Conservation (phyloP, 164 flowering plant genomes). For the Nelumbo lutea region DNA sequence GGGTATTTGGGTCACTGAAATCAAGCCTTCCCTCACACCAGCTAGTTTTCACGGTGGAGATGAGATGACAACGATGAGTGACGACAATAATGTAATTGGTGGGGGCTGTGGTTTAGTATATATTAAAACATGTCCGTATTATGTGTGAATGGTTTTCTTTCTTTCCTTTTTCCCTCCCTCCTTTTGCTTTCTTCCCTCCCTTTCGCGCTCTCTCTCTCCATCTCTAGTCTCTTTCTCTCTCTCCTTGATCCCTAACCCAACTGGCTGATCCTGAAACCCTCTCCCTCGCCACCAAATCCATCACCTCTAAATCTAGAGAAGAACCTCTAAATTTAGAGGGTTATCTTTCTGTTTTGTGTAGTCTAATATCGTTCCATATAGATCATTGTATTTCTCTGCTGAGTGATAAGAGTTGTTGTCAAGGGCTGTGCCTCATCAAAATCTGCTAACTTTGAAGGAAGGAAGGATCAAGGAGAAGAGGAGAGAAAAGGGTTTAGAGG, state of each 20-base stretch:
- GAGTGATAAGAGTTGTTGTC: not conserved
- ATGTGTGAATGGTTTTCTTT: slow-evolving; percentile 8
- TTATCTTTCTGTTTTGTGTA: not conserved
- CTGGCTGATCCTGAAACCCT: slow-evolving; percentile 15
- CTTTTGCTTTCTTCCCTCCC: slow-evolving; percentile 20
- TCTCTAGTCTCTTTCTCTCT: slow-evolving; percentile 16
- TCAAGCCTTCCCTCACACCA: not conserved
- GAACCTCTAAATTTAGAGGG: not conserved
- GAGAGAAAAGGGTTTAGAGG: slow-evolving; percentile 1
- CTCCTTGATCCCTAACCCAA: slow-evolving; percentile 23
- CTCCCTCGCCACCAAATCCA: slow-evolving; percentile 7
- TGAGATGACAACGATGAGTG: slow-evolving; percentile 10
- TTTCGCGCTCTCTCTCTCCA: slow-evolving; percentile 1
- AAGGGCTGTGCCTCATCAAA: slow-evolving; percentile 7
- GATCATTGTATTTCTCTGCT: not conserved
- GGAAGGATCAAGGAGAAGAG: not conserved
- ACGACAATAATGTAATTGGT: slow-evolving; percentile 10
- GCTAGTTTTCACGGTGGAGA: not conserved
- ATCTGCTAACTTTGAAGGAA: slow-evolving; percentile 16
- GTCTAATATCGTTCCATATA: not conserved
- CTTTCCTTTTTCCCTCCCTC: slow-evolving; percentile 23
- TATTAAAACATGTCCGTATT: slow-evolving; percentile 36
- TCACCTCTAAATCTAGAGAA: slow-evolving; percentile 18
- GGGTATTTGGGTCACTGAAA: not conserved
- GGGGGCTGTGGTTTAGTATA: slow-evolving; percentile 22